Conservation (phyloP, 192 early-diverging fungal genomes). For the Lobosporangium transversale region DNA sequence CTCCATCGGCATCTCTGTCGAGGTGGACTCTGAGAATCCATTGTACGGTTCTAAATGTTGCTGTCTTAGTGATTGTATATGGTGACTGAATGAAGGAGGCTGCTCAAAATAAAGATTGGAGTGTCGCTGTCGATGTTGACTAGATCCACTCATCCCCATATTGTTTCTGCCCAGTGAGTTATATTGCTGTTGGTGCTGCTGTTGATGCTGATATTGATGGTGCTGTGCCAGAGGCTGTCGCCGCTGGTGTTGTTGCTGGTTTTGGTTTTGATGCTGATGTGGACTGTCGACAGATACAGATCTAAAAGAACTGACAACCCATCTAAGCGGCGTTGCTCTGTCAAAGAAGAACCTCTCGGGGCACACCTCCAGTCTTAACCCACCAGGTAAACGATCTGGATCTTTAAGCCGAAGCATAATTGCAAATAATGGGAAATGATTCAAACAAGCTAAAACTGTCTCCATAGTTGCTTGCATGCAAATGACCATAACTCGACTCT, state of each 20-base stretch:
- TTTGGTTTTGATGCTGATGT: constrained; percentile 17
- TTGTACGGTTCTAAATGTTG: neutral
- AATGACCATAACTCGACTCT: constrained; percentile 85
- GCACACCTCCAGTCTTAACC: constrained; percentile 40
- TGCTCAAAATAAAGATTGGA: constrained; percentile 6
- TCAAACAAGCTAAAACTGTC: constrained; percentile 87
- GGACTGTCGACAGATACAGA: constrained; percentile 9
- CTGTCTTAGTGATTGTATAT: constrained; percentile 11
- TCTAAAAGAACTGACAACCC: constrained; percentile 31
- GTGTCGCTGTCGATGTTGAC: neutral
- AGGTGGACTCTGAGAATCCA: neutral
- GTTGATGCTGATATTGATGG: constrained; percentile 37
- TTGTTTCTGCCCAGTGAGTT: neutral
- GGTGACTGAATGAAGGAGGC: neutral
- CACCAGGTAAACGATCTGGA: constrained; percentile 87
- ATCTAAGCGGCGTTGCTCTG: constrained; percentile 23
- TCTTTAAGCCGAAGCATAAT: constrained; percentile 90
- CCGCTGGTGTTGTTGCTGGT: neutral
- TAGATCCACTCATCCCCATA: neutral
- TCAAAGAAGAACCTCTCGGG: constrained; percentile 45
- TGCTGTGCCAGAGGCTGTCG: constrained; percentile 29
- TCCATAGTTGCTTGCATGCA: constrained; percentile 85
- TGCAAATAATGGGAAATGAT: constrained; percentile 97
- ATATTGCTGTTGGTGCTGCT: constrained; percentile 23
- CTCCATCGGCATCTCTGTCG: neutral